A percentile compares a stretch with the other conserved stretches of the same genome.
phyloP scores from a whole-genome alignment of 768 basidiomycete genomes.

The Rhizopogon roseolus region DNA sequence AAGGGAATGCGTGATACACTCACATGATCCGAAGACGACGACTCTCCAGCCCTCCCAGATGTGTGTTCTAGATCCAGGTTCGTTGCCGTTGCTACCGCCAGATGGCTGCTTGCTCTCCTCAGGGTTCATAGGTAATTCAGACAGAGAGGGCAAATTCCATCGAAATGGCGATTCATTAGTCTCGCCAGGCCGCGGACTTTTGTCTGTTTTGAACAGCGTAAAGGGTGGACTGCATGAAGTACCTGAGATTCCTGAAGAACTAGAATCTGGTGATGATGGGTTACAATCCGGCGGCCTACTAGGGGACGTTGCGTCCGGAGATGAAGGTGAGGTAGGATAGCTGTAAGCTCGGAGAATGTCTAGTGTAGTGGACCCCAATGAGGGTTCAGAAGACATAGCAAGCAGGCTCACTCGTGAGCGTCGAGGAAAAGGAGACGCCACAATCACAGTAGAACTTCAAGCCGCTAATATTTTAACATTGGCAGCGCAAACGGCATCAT shows the following conservation, averaged over 20 bases:
- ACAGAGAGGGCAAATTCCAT: constrained; percentile 23
- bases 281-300: neutral
- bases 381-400: constrained; percentile 8
- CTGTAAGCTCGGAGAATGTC: constrained; percentile 22
- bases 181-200: constrained; percentile 11
- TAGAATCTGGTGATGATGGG: constrained; percentile 13
- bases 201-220: constrained; percentile 19
- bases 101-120: constrained; percentile 1
- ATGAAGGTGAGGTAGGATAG: constrained; percentile 2
- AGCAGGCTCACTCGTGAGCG: constrained; percentile 1
- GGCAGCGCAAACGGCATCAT: neutral
- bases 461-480: neutral
- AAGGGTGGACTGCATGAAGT: constrained; percentile 18
- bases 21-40: constrained; percentile 55
- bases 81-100: constrained; percentile 1
- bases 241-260: constrained; percentile 20
- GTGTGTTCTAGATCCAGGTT: constrained; percentile 5
- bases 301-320: neutral
- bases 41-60: constrained; percentile 48
- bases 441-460: no score
- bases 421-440: constrained; percentile 2
- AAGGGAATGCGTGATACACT: constrained; percentile 13
- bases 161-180: constrained; percentile 23
- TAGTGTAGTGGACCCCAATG: constrained; percentile 26
- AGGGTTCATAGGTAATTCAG: constrained; percentile 13